Base-by-base conservation (phyloP, 306 rosid species). In the Prunus salicina region DNA sequence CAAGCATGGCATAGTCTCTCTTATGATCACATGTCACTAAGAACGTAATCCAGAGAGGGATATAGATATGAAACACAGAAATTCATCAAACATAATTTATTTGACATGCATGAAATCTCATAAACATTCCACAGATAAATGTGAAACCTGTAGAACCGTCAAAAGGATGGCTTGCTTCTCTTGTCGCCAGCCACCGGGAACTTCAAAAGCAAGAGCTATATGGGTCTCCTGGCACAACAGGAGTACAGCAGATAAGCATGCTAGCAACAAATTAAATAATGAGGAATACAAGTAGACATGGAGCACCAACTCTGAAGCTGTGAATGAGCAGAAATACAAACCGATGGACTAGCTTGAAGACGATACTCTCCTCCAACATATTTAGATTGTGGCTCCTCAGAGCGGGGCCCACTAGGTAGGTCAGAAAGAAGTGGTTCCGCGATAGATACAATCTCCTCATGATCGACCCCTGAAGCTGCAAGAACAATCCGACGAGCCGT, bases 311-410 rank as follows among this genome's bases (percentile, higher is more conserved):
- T 7, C 46, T 56, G 43, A 7, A 38, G 2, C 43, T 7, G 43
- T 24, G 34, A 58, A 72, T 69, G 52, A 67, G 57, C n/a, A 47
- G 16, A 28, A 32, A 69, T 46, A 67, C 97, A 12, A 82, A 96
- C 99, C 92, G 83, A 91, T 38, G 80, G 30, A 80, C 88, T 93
- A 83, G 90, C 93, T 22, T 96, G 96, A 67, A 87, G 89, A 13
- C 98, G 98, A 62, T 84, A 96, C 76, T 96, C 98, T 78, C 99
- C 99, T 64, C 99, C 99, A 72, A 93, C 90, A 74, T 96, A 96
- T 43, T 73, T 58, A 76, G 99, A 96, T 66, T 75, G 87, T 45
- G 97, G 99, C 77, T 89, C 96, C 60, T 83, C 78, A 0, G 73
- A 67, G 64, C 63, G 85, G n/a, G 85, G 83, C 65, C 83, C 84